These are phyloP conservation scores for Paecilomyces dactylethromorphus DNA, from an alignment of 2,329 filamentous ascomycete genomes.

Conservation along the genomic window DNA sequence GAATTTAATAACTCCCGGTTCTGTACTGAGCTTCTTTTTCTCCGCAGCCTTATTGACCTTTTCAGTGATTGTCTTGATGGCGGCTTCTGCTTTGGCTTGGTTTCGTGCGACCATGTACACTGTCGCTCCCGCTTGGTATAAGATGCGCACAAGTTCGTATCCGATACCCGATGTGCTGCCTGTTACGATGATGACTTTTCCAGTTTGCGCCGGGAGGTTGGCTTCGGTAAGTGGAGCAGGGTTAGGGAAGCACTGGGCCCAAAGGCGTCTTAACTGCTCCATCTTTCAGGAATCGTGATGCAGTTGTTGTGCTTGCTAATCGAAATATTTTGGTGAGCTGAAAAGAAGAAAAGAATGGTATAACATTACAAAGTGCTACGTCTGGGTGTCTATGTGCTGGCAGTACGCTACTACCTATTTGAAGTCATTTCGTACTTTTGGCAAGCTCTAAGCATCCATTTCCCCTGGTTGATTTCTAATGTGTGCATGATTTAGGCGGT, in stretches of 20 bases:
- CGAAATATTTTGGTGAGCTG: not conserved
- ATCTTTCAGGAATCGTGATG: not conserved
- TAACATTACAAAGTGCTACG: too few species aligned
- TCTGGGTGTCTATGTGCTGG: too few species aligned
- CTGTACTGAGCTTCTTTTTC: not conserved
- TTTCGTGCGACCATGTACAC: conserved; percentile 5
- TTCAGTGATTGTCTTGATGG: not conserved
- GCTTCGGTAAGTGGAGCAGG: not conserved
- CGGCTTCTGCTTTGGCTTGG: conserved; percentile 3
- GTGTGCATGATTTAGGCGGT: too few species aligned
- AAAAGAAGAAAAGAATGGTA: too few species aligned
- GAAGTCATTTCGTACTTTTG: too few species aligned
- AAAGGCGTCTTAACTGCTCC: not conserved
- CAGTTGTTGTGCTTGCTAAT: not conserved
- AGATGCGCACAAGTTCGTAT: conserved; percentile 45
- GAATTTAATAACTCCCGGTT: conserved; percentile 20
- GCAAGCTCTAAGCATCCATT: too few species aligned
- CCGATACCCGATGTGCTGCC: conserved; percentile 23
- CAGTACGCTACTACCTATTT: too few species aligned
- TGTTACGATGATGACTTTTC: not conserved
- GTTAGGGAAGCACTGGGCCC: conserved; percentile 3
- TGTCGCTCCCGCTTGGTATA: conserved; percentile 43
- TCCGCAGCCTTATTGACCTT: not conserved
- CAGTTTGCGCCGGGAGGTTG: not conserved
- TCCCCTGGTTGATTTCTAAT: too few species aligned